Base-by-base conservation (phyloP, 768 basidiomycete genomes). In the Serendipita sp. region DNA sequence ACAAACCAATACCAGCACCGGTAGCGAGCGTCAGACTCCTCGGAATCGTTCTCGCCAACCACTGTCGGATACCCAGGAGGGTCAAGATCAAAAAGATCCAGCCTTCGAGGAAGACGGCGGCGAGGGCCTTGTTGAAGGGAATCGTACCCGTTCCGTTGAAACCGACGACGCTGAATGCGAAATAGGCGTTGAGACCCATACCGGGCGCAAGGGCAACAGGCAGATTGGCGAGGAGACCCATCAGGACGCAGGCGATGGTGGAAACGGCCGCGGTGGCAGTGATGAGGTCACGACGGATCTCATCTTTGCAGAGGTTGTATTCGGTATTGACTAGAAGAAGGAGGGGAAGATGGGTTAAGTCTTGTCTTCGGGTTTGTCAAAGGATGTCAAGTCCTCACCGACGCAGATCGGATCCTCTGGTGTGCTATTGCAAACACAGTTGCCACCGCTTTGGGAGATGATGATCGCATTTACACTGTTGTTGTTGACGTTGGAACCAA, bases 21-120 rank as follows among this genome's bases (percentile, higher is more conserved):
- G 90, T 87, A 1, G 90, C 85, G 62, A 90, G 78, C 3, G 90
- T 83, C 28, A 93, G 79, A 2, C 90, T 91, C 66, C 88, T 86
- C 1, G 90, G 90, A 82, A 93, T 91, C 62, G 90, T 81, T 16
- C 90, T 82, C 14, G 85, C 88, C 3, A 93, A 78, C 90, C 89
- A 93, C 74, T 91, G 89, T 56, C 90, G 88, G 61, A 93, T 77
- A 64, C 90, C 90, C 31, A 92, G 75, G 22, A 93, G 71, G 0
- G 89, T 90, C 60, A 16, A 62, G 20, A 28, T 20, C 42, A 61
- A 42, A 30, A 17, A 56, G 5, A 70, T 81, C 22, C 66, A 87
- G 84, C 88, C 90, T 77, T 92, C 90, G 66, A 93, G 75, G 72
- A 92, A 93, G 45, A 92, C 86, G 24, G 90, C 90, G 14, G 84